Percentiles rank a stretch among this genome's conserved stretches.
Conservation (phyloP, 208 protist genomes). For the Angomonas desouzai region DNA sequence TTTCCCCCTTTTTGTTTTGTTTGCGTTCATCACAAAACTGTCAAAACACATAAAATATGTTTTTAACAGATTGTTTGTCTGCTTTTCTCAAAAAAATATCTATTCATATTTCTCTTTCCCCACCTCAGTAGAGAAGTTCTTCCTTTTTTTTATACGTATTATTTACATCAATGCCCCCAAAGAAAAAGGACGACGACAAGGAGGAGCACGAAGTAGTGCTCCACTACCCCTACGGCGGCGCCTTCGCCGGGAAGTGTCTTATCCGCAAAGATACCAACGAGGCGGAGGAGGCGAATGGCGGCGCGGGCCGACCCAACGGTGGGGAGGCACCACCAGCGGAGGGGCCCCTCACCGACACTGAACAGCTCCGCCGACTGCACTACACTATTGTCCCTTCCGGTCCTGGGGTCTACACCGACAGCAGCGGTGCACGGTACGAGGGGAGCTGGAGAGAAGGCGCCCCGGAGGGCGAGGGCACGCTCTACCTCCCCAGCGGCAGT, state of each 20-base stretch:
- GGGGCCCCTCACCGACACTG: background rate
- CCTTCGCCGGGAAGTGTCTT: constrained; percentile 55
- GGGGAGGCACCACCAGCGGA: constrained; percentile 9
- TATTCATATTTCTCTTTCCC: background rate
- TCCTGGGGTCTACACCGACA: constrained; percentile 32
- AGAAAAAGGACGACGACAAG: constrained; percentile 41
- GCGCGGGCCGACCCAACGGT: background rate
- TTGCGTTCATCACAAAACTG: no score
- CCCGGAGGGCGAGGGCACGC: constrained; percentile 53
- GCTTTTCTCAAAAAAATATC: background rate
- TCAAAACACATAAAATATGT: no score
- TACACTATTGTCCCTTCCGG: constrained; percentile 16
- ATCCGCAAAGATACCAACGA: constrained; percentile 18
- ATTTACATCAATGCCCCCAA: constrained; percentile 39
- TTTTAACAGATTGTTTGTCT: no score
- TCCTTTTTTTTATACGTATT: background rate
- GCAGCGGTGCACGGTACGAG: constrained; percentile 64
- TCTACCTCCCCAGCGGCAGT: constrained; percentile 55
- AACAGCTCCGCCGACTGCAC: background rate
- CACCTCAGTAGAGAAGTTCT: background rate
- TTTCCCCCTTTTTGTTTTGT: background rate
- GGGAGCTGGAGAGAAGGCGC: constrained; percentile 80
- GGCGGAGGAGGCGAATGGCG: constrained; percentile 8
- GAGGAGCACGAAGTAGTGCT: constrained; percentile 63
- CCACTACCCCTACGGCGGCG: constrained; percentile 59